Conservation (phyloP, 768 basidiomycete species). For the Pulveroboletus sp. region DNA sequence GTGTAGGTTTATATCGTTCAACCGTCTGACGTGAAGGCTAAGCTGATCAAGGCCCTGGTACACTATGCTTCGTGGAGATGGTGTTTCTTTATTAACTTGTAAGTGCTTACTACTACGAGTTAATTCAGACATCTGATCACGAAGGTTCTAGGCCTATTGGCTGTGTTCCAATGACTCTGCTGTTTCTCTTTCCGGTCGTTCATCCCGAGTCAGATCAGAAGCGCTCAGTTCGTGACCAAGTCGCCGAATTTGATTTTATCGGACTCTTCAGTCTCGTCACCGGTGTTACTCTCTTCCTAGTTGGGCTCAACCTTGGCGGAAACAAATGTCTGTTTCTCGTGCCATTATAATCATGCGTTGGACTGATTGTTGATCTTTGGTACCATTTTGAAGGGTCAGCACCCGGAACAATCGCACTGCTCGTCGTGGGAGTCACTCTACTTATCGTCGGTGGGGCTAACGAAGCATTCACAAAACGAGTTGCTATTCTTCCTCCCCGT, state of each 20-base stretch:
- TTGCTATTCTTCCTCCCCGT: slow-evolving; percentile 70
- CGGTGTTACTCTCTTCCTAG: slow-evolving; percentile 61
- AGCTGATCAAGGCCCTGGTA: slow-evolving; percentile 49
- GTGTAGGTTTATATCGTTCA: slow-evolving; percentile 45
- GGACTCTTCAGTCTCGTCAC: slow-evolving; percentile 59
- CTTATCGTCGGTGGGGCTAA: slow-evolving; percentile 50
- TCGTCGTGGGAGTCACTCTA: slow-evolving; percentile 50
- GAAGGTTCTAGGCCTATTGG: slow-evolving; percentile 55
- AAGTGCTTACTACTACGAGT: slow-evolving; percentile 14
- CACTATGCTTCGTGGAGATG: slow-evolving; percentile 35
- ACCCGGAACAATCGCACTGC: slow-evolving; percentile 51
- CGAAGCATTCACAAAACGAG: slow-evolving; percentile 57
- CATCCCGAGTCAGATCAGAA: slow-evolving; percentile 53
- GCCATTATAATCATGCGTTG: background rate
- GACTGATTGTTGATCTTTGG: background rate
- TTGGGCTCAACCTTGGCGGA: slow-evolving; percentile 70
- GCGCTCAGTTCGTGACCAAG: slow-evolving; percentile 52
- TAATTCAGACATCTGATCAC: no score
- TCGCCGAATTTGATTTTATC: slow-evolving; percentile 62
- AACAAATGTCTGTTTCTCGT: slow-evolving; percentile 49
- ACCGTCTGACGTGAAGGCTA: background rate
- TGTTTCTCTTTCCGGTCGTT: slow-evolving; percentile 72
- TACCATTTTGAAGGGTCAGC: slow-evolving; percentile 43
- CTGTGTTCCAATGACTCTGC: slow-evolving; percentile 51
- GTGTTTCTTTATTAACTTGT: slow-evolving; percentile 54